These are phyloP conservation scores for Amauroascus verrucosus DNA, from an alignment of 2,329 filamentous ascomycete species.

Conservation along the genomic window DNA sequence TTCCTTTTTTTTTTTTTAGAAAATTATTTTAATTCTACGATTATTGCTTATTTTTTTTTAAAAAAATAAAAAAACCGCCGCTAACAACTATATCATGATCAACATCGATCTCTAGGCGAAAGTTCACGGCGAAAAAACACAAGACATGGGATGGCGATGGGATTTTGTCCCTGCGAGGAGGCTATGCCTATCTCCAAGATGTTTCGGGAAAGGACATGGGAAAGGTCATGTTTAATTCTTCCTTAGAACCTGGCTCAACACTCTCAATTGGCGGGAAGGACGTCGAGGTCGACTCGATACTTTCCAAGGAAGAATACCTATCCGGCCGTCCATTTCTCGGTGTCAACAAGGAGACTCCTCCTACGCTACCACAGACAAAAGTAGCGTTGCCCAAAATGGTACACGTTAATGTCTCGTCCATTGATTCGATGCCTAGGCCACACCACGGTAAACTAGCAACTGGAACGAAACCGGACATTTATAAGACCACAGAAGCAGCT, in stretches of 20 bases:
- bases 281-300: constrained; percentile 54
- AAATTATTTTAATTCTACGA: background rate
- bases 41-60: constrained; percentile 9
- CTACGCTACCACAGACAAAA: background rate
- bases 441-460: constrained; percentile 16
- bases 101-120: constrained; percentile 43
- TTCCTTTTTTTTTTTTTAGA: background rate
- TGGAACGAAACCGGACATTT: constrained; percentile 14
- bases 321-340: constrained; percentile 24
- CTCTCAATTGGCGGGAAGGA: constrained; percentile 58
- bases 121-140: constrained; percentile 60
- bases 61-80: too few relatives aligned
- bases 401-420: background rate
- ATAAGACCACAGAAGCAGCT: constrained; percentile 22
- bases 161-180: constrained; percentile 47
- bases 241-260: constrained; percentile 49
- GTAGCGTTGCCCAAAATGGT: background rate
- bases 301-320: constrained; percentile 51
- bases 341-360: constrained; percentile 12
- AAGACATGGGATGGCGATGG: constrained; percentile 71
- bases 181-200: constrained; percentile 52
- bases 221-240: constrained; percentile 44
- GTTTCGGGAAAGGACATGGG: constrained; percentile 55
- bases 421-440: background rate
- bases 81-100: background rate